These are phyloP conservation scores for Williopsis jadinii DNA, from an alignment of 1,139 yeast species.

Conservation along the genomic window DNA sequence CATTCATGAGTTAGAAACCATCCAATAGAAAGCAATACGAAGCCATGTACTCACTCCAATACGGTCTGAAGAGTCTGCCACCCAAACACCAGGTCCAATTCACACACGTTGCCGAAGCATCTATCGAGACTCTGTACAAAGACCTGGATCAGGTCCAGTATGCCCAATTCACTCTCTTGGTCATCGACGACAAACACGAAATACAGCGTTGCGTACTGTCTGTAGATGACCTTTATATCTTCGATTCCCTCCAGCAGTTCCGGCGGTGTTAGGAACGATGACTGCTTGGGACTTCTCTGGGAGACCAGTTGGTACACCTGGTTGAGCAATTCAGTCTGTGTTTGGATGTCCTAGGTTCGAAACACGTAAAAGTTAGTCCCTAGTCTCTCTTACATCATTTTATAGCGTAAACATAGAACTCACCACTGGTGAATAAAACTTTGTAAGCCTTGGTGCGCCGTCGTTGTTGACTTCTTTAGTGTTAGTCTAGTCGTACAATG, in stretches of 20 bases:
- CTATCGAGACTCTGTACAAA: constrained; percentile 92
- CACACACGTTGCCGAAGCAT: constrained; percentile 93
- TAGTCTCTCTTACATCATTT: background rate
- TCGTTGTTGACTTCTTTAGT: constrained; percentile 63
- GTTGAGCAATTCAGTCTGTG: constrained; percentile 64
- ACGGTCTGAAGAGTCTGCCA: constrained; percentile 96
- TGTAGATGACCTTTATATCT: constrained; percentile 82
- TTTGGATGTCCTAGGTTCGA: constrained; percentile 43
- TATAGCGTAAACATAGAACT: constrained; percentile 9
- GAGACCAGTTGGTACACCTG: constrained; percentile 71
- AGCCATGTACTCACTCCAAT: constrained; percentile 35
- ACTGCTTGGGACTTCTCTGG: constrained; percentile 61
- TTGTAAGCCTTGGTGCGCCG: constrained; percentile 87
- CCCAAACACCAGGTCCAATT: constrained; percentile 89
- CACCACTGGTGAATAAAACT: constrained; percentile 83
- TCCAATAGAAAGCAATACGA: too few relatives aligned
- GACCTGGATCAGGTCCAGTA: constrained; percentile 88
- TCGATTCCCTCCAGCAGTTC: constrained; percentile 65
- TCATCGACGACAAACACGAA: constrained; percentile 95
- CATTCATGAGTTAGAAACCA: constrained; percentile 13
- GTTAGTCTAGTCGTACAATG: too few relatives aligned
- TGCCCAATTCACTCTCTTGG: constrained; percentile 92
- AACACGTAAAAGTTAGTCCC: too few relatives aligned
- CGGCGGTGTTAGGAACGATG: constrained; percentile 79
- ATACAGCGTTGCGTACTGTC: constrained; percentile 91